Evolutionary conservation across 805 yeast species (phyloP).

Genomic region (Peterozyma toletana): DNA sequence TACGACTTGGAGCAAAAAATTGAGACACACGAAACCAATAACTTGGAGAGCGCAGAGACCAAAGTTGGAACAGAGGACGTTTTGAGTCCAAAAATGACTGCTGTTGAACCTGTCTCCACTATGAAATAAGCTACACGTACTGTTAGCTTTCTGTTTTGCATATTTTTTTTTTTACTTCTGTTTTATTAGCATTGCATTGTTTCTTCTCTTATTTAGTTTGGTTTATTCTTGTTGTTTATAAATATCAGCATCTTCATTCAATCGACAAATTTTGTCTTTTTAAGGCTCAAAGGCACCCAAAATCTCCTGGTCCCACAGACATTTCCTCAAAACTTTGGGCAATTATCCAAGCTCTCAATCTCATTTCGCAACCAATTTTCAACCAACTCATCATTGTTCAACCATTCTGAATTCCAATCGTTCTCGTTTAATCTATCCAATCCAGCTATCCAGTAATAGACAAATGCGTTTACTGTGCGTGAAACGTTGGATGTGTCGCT

Average conservation of each 20-base stretch:
- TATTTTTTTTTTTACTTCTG: no score
- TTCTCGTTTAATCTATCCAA: constrained; percentile 7
- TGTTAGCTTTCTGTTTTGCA: no score
- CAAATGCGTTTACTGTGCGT: constrained; percentile 11
- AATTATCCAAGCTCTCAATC: constrained; percentile 8
- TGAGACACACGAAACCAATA: neutral
- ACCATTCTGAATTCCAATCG: constrained; percentile 15
- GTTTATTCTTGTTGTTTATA: no score
- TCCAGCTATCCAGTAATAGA: constrained; percentile 14
- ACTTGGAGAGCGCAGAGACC: constrained; percentile 1
- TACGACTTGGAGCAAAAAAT: constrained; percentile 1
- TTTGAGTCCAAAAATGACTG: no score
- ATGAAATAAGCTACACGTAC: no score
- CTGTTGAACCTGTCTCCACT: no score
- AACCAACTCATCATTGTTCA: constrained; percentile 8
- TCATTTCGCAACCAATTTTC: constrained; percentile 14
- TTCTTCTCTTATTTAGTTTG: no score
- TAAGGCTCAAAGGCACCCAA: no score
- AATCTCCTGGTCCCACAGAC: no score
- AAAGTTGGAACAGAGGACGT: neutral
- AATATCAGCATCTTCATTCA: no score
- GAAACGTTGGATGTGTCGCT: neutral
- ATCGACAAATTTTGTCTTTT: no score
- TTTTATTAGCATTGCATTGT: no score
- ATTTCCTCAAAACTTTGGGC: constrained; percentile 8